phyloP scores from a whole-genome alignment of 1,284 basidiomycete species.

The Cutaneotrichosporon sp. region DNA sequence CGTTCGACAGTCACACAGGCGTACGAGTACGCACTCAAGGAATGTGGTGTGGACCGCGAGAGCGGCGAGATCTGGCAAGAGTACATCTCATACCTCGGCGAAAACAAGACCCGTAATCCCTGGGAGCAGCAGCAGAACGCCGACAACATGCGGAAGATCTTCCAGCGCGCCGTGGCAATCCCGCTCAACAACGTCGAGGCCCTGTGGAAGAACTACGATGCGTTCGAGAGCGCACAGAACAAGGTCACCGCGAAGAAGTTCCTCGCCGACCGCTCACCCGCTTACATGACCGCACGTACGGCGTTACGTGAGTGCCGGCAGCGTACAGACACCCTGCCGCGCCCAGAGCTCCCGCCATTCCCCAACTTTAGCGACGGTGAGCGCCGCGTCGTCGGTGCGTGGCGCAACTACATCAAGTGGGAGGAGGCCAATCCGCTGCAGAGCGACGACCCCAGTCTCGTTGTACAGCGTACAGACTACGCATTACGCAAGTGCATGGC shows the following conservation, averaged over 20 bases:
- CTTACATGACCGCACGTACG: constrained; percentile 90
- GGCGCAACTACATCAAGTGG: constrained; percentile 93
- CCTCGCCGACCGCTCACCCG: constrained; percentile 75
- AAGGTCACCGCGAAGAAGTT: constrained; percentile 96
- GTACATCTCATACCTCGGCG: constrained; percentile 77
- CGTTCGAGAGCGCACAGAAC: constrained; percentile 88
- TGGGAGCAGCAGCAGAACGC: constrained; percentile 97
- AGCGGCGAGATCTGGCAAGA: constrained; percentile 62
- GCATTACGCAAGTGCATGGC: constrained; percentile 80
- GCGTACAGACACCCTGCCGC: constrained; percentile 65
- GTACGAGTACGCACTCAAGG: constrained; percentile 89
- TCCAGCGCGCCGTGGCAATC: constrained; percentile 89
- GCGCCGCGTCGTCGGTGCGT: constrained; percentile 71
- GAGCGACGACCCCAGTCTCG: constrained; percentile 72
- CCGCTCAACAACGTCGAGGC: constrained; percentile 90
- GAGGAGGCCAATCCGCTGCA: constrained; percentile 91
- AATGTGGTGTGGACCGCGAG: constrained; percentile 72
- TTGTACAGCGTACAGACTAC: constrained; percentile 68
- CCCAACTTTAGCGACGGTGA: constrained; percentile 75
- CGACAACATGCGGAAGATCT: constrained; percentile 86
- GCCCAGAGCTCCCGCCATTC: constrained; percentile 64
- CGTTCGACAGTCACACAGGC: constrained; percentile 78
- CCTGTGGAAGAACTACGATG: constrained; percentile 92
- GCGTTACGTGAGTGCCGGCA: constrained; percentile 76
- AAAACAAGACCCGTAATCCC: constrained; percentile 71